Evolutionary conservation across 1,284 basidiomycete genomes (phyloP).

Genomic region (Ceratobasidium sp.): DNA sequence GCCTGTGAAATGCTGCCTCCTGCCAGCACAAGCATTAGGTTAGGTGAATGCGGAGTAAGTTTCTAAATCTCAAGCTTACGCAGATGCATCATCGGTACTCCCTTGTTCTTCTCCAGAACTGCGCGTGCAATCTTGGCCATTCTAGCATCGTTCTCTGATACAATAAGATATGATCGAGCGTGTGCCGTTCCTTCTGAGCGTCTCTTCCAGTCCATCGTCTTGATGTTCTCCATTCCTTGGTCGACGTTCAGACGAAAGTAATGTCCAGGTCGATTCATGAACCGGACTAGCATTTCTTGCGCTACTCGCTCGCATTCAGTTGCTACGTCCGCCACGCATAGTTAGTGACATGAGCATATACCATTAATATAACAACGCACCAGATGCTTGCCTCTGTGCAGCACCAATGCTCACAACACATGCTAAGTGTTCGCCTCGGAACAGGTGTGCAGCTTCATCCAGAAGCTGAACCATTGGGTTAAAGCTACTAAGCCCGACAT

Average conservation of each 20-base stretch:
- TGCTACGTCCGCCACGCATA: too few relatives aligned
- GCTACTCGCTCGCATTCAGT: not conserved
- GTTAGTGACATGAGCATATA: too few relatives aligned
- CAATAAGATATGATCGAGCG: not conserved
- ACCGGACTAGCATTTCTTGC: not conserved
- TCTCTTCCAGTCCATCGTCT: not conserved
- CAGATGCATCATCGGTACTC: not conserved
- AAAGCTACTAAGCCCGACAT: not conserved
- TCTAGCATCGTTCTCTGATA: not conserved
- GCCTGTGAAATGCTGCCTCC: not conserved
- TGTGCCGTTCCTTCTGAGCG: not conserved
- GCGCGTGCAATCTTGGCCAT: not conserved
- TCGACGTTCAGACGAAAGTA: constrained; percentile 17
- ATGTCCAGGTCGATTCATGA: not conserved
- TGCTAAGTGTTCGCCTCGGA: not conserved
- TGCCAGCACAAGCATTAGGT: not conserved
- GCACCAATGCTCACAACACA: constrained; percentile 4
- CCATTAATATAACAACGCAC: not conserved
- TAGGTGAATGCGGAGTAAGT: too few relatives aligned
- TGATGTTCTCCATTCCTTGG: constrained; percentile 19
- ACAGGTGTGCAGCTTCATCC: not conserved
- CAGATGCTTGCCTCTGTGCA: not conserved
- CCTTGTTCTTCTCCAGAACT: too few relatives aligned
- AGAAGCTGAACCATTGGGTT: constrained; percentile 2
- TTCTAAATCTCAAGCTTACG: not conserved